These are phyloP conservation scores for Magnusiomyces ingens DNA, from an alignment of 1,139 yeast species.

Conservation along the genomic window DNA sequence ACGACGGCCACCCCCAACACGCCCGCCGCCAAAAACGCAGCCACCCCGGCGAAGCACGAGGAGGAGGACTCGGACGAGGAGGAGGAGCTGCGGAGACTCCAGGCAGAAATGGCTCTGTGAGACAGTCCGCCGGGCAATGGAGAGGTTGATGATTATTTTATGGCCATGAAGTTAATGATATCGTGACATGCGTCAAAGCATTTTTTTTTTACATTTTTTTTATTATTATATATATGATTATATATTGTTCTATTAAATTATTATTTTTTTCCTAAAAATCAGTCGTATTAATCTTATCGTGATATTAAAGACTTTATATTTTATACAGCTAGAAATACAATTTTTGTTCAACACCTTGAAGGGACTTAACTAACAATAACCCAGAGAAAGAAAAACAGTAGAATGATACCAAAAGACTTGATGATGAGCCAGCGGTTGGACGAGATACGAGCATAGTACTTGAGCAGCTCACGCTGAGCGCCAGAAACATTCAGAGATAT, in stretches of 20 bases:
- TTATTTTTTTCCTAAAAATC: not conserved
- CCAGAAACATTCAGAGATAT: slow-evolving; percentile 82
- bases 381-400: slow-evolving; percentile 35
- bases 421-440: slow-evolving; percentile 89
- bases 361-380: slow-evolving; percentile 26
- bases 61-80: slow-evolving; percentile 81
- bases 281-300: too few relatives aligned
- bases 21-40: slow-evolving; percentile 9
- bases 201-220: slow-evolving; percentile 4
- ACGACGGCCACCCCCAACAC: not conserved
- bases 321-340: not conserved
- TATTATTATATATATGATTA: not conserved
- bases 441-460: slow-evolving; percentile 81
- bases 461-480: slow-evolving; percentile 88
- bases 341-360: too few relatives aligned
- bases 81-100: slow-evolving; percentile 80
- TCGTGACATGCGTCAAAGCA: too few relatives aligned
- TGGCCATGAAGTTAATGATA: not conserved
- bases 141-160: slow-evolving; percentile 6
- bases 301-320: not conserved
- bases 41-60: slow-evolving; percentile 36
- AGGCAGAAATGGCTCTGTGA: slow-evolving; percentile 91
- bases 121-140: slow-evolving; percentile 12
- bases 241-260: not conserved
- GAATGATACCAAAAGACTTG: slow-evolving; percentile 81